Evolutionary conservation across 495 filamentous ascomycete species (phyloP), one percentile per base, ranked within the genome.

Genomic region (Sordaria brevicollis): DNA sequence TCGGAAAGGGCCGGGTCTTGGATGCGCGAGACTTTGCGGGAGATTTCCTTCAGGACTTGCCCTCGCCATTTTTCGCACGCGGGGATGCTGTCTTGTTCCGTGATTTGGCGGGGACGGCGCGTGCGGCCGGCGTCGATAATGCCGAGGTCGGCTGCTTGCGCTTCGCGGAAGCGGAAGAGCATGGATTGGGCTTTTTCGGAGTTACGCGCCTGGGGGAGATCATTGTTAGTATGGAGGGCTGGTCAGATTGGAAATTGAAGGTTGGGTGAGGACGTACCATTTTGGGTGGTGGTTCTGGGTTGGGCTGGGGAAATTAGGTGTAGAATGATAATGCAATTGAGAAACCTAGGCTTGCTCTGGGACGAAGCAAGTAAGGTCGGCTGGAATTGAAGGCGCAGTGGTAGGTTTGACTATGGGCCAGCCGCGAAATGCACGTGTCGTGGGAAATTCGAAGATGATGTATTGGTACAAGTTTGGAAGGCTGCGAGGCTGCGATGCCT

Each of bases 91-190:
- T 90, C 90, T 68, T 97, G 89, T 71, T 90, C 86, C 15, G 92
- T 94, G 78, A 98, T 97, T 68, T 86, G 85, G 78, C 95, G 96
- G 37, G 95, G 95, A 10, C 95, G 92, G 5, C 93, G 89, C 8
- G 93, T 90, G 41, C 94, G 91, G n/a, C 91, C 91, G 8, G 91
- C 89, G 81, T 97, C 93, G 82, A 98, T 92, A 74, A 98, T 97
- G 76, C 95, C 95, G 38, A 97, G 85, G 79, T 97, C 94, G 69
- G 94, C 93, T 68, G 96, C 96, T 85, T 98, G 95, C 75, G 93
- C 90, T 77, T 97, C 95, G 79, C 96, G 93, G 86, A 99, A 99
- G 85, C 95, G 95, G 84, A 97, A 99, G 81, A 99, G 96, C 95
- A 99, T 99, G 29, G 94, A 97, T 81, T 99, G 95, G 70, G 95